These are phyloP conservation scores for Eimeria maxima DNA, from an alignment of 169 alveolate genomes.

Conservation along the genomic window DNA sequence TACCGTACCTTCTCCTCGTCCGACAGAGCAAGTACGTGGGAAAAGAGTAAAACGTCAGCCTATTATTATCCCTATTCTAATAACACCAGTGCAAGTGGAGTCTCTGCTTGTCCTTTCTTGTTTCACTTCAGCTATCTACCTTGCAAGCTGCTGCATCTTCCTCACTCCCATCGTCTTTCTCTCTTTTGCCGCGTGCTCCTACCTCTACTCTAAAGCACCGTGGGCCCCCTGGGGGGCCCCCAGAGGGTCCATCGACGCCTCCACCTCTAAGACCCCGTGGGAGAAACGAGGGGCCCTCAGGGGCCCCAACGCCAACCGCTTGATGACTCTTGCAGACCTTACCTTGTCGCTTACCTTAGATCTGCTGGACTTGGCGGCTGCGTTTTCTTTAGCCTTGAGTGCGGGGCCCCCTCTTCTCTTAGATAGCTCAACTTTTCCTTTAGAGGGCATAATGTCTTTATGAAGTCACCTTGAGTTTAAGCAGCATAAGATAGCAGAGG, in stretches of 20 bases:
- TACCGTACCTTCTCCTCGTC: not conserved
- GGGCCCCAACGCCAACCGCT: constrained; percentile 12
- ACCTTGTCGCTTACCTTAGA: constrained; percentile 38
- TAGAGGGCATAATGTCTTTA: too few relatives aligned
- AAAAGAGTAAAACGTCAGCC: not conserved
- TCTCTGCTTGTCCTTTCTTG: not conserved
- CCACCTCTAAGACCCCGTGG: not conserved
- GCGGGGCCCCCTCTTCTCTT: not conserved
- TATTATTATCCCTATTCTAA: not conserved
- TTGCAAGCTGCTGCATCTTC: constrained; percentile 51
- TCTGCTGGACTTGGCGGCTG: constrained; percentile 38
- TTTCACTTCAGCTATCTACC: constrained; percentile 2
- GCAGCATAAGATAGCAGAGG: too few relatives aligned
- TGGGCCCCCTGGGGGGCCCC: constrained; percentile 46
- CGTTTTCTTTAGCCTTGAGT: constrained; percentile 46
- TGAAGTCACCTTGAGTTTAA: too few relatives aligned
- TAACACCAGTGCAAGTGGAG: not conserved
- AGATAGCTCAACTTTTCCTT: not conserved
- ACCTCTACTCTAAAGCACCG: constrained; percentile 44
- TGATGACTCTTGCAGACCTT: constrained; percentile 31
- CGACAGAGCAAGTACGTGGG: constrained; percentile 7
- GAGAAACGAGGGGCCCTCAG: not conserved
- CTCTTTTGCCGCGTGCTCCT: constrained; percentile 34
- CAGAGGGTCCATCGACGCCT: not conserved
- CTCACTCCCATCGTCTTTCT: constrained; percentile 46